phyloP scores from a whole-genome alignment of 2,329 filamentous ascomycete genomes.

The Diplodia corticola region DNA sequence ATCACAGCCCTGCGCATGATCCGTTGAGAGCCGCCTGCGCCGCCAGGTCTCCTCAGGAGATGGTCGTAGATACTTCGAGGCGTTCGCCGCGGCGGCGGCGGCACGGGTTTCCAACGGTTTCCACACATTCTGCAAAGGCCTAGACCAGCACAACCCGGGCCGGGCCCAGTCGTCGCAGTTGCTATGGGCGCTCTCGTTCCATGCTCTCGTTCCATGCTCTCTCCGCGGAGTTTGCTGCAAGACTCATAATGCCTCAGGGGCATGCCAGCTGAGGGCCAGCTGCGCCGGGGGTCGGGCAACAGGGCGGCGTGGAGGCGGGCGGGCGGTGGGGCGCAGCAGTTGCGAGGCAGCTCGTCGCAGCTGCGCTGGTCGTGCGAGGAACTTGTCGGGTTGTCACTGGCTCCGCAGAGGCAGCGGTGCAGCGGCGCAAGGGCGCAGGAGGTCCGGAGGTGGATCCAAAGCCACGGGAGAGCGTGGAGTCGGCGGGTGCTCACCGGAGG shows the following conservation, averaged over 20 bases:
- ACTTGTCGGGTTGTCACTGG: constrained; percentile 7
- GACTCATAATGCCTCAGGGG: background rate
- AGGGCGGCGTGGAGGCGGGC: background rate
- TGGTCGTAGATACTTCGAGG: constrained; percentile 7
- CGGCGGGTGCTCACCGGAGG: background rate
- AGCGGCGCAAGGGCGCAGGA: constrained; percentile 2
- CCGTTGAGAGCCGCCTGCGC: constrained; percentile 2
- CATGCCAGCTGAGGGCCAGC: background rate
- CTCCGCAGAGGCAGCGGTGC: too few relatives aligned
- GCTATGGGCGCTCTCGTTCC: background rate
- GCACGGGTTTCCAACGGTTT: constrained; percentile 8
- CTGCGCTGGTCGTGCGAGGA: constrained; percentile 1
- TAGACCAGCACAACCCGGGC: constrained; percentile 4
- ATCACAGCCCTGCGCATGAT: background rate
- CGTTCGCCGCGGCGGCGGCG: background rate
- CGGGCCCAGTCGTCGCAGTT: constrained; percentile 9
- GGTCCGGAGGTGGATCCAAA: background rate
- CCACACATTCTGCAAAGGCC: background rate
- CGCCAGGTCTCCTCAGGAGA: background rate
- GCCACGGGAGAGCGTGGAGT: constrained; percentile 2
- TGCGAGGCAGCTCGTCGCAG: constrained; percentile 5
- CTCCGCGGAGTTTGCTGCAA: too few relatives aligned
- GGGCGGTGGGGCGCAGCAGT: background rate
- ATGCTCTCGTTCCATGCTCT: too few relatives aligned
- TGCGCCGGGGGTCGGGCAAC: background rate